Evolutionary conservation across 306 rosid species (phyloP).

Genomic region (Acacia crassicarpa): DNA sequence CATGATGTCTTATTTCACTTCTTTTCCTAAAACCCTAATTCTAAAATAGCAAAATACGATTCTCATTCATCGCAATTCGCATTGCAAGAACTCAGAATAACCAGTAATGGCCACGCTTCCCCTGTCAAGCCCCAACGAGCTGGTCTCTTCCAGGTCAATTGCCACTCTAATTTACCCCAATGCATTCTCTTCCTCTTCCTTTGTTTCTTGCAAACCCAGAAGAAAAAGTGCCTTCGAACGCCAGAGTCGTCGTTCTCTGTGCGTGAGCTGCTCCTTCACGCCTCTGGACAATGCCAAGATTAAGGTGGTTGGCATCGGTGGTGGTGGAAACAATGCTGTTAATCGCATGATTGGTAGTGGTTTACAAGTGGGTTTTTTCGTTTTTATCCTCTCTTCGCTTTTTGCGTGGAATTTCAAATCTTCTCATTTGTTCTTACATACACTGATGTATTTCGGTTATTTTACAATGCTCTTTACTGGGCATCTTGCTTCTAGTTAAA

Average conservation of each 20-base stretch:
- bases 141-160: constrained; percentile 46
- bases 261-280: constrained; percentile 55
- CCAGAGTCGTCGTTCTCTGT: constrained; percentile 28
- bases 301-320: constrained; percentile 94
- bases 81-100: neutral
- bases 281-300: constrained; percentile 76
- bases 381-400: neutral
- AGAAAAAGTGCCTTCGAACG: constrained; percentile 33
- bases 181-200: constrained; percentile 34
- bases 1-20: neutral
- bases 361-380: constrained; percentile 55
- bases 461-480: constrained; percentile 1
- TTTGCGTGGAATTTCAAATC: neutral
- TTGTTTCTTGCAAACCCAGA: constrained; percentile 34
- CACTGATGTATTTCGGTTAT: neutral
- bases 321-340: constrained; percentile 95
- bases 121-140: constrained; percentile 47
- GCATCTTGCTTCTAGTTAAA: constrained; percentile 9
- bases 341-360: constrained; percentile 98
- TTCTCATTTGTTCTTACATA: neutral
- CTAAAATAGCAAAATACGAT: neutral
- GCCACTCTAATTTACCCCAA: constrained; percentile 35
- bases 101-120: constrained; percentile 52
- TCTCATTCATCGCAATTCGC: neutral
- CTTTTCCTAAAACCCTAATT: neutral